Evolutionary conservation across 2,329 filamentous ascomycete genomes (phyloP).

Genomic region (Stemphylium beticola): DNA sequence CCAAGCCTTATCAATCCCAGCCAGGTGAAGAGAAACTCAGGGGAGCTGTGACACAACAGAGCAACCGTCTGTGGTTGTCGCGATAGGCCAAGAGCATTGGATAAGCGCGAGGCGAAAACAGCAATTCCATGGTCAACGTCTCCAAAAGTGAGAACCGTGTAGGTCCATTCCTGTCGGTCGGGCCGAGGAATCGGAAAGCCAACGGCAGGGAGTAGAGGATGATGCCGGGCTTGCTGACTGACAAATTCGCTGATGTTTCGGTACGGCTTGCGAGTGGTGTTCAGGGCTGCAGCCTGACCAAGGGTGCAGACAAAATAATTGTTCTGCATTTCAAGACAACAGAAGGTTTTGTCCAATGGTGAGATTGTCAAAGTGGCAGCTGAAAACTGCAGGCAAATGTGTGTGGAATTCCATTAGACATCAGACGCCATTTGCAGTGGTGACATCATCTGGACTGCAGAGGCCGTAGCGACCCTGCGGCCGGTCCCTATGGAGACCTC

Average conservation of each 20-base stretch:
- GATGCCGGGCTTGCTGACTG: conserved; percentile 52
- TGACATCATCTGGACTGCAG: conserved; percentile 35
- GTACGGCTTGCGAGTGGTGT: conserved; percentile 46
- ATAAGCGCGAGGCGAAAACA: conserved; percentile 45
- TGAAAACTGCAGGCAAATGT: not conserved
- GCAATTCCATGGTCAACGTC: conserved; percentile 45
- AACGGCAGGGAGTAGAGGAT: conserved; percentile 54
- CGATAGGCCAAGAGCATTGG: conserved; percentile 16
- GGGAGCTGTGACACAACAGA: conserved; percentile 62
- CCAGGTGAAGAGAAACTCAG: conserved; percentile 66
- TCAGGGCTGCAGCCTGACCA: conserved; percentile 58
- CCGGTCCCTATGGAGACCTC: not conserved
- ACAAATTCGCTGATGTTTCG: conserved; percentile 59
- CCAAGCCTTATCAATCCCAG: conserved; percentile 64
- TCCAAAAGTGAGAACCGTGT: conserved; percentile 46
- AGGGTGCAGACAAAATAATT: conserved; percentile 69
- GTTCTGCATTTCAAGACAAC: conserved; percentile 28
- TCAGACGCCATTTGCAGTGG: conserved; percentile 21
- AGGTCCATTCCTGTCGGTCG: conserved; percentile 29
- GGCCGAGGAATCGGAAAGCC: conserved; percentile 54
- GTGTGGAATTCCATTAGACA: not conserved
- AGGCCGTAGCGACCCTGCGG: conserved; percentile 11
- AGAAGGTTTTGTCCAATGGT: not conserved
- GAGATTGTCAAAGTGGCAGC: not conserved
- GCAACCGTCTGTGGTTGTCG: conserved; percentile 51